Percentiles rank a stretch among this genome's conserved stretches.
Conservation (phyloP, 495 filamentous ascomycete genomes). For the Rostrohypoxylon terebratum region DNA sequence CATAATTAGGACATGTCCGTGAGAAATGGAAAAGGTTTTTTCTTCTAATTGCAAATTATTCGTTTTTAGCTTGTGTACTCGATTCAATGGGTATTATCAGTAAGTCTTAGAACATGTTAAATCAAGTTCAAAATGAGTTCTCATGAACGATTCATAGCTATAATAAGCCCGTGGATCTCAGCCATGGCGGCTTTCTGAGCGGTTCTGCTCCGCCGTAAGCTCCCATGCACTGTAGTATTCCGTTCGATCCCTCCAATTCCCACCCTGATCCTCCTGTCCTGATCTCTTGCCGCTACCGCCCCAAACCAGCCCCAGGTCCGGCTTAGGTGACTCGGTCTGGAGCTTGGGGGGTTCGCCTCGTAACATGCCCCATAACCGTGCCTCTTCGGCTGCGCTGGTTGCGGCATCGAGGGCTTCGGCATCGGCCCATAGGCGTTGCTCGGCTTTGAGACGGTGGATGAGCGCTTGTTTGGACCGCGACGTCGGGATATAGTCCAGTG, state of each 20-base stretch:
- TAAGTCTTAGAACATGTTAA: not conserved
- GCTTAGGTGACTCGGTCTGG: not conserved
- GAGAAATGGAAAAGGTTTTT: conserved; percentile 34
- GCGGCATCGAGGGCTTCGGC: conserved; percentile 66
- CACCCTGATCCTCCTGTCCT: conserved; percentile 6
- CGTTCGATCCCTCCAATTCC: conserved; percentile 26
- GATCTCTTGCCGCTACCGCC: not conserved
- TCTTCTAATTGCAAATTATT: not conserved
- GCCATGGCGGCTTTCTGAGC: not conserved
- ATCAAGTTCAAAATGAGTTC: not conserved
- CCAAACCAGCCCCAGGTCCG: conserved; percentile 15
- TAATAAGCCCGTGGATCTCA: not conserved
- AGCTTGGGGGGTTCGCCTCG: not conserved
- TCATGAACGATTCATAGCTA: not conserved
- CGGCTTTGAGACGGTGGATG: conserved; percentile 45
- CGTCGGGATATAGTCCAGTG: conserved; percentile 37
- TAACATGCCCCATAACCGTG: conserved; percentile 66
- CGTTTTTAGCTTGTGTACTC: not conserved
- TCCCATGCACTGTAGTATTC: conserved; percentile 42
- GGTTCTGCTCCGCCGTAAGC: not conserved
- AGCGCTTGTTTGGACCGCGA: conserved; percentile 34
- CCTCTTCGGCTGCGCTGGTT: conserved; percentile 66
- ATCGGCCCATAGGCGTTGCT: conserved; percentile 61
- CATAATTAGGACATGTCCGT: conserved; percentile 35
- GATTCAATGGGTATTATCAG: not conserved